Base-by-base conservation (phyloP, 129 eudicot genomes). In the Arctium lappa region DNA sequence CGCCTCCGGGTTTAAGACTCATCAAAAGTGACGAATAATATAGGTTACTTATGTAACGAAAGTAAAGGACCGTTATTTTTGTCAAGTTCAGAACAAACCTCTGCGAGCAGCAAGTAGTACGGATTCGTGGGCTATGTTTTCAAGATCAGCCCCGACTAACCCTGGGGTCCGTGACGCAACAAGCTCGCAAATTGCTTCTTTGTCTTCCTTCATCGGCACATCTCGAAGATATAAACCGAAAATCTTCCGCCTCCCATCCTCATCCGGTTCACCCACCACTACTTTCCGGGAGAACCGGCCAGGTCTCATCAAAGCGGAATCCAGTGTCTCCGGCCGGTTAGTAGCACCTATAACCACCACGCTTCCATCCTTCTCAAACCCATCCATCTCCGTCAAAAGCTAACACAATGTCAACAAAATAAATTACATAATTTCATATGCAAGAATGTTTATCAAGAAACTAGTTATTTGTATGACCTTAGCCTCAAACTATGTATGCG, bases 301-400 rank as follows among this genome's bases (percentile, higher is more conserved):
- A 5, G 91, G 91, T 50, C 91, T 85, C 75, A 85, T 72, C 27
- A 89, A 84, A 40, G 92, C 92, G 0, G 89, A 83, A 18, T 89
- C 92, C 69, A 89, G 60, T 8, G 88, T 77, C 80, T 89, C 92
- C 1, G 92, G 90, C 9, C 92, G 68, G 77, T 89, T 89, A 13
- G 92, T 89, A 38, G 92, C 92, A 30, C 79, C 92, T 71, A 89
- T 86, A 8, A 89, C 92, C 42, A 89, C 83, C 72, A 89, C 92
- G 60, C 83, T 89, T 80, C 74, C 89, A 48, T 86, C 92, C 77
- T 88, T 83, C 73, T 89, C 92, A 7, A 89, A 89, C 46, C 90
- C 92, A 73, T 86, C 90, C 92, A 89, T 89, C 78, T 89, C 92
- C 1, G 92, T 89, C 78, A 89, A 76, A 81, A 89, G 88, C 92